phyloP scores from a whole-genome alignment of 306 rosid species.

The Potentilla sterilis region DNA sequence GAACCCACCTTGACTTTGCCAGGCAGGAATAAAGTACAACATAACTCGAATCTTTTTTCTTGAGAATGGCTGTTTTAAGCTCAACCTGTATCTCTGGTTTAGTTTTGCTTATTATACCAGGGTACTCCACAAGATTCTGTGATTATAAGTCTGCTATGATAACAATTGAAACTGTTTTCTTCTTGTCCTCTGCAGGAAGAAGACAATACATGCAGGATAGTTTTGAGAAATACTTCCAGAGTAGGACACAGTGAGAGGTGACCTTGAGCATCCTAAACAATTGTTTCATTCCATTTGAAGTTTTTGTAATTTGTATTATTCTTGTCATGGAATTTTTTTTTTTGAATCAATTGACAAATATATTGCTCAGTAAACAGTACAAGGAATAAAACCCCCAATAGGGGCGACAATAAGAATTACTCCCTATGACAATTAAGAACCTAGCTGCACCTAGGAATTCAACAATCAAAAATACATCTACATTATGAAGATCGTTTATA shows the following conservation, averaged over 20 bases:
- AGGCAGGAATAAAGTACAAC: background rate
- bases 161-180: background rate
- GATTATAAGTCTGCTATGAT: background rate
- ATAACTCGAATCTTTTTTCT: background rate
- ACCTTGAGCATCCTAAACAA: background rate
- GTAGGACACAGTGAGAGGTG: background rate
- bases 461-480: too few relatives aligned
- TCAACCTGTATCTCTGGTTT: background rate
- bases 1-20: background rate
- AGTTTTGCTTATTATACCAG: background rate
- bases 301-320: background rate
- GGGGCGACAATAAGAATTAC: too few relatives aligned
- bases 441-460: too few relatives aligned
- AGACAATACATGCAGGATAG: background rate
- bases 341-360: too few relatives aligned
- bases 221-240: background rate
- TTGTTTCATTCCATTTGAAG: background rate
- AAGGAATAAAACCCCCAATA: too few relatives aligned
- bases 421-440: too few relatives aligned
- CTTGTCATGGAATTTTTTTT: background rate
- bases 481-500: too few relatives aligned
- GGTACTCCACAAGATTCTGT: background rate
- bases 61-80: too few relatives aligned
- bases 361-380: too few relatives aligned
- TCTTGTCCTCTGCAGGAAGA: constrained; percentile 9